A percentile compares a stretch with the other conserved stretches of the same genome.
These are phyloP conservation scores for Taphrina populina DNA, from an alignment of 1,139 yeast genomes.

Conservation along the genomic window DNA sequence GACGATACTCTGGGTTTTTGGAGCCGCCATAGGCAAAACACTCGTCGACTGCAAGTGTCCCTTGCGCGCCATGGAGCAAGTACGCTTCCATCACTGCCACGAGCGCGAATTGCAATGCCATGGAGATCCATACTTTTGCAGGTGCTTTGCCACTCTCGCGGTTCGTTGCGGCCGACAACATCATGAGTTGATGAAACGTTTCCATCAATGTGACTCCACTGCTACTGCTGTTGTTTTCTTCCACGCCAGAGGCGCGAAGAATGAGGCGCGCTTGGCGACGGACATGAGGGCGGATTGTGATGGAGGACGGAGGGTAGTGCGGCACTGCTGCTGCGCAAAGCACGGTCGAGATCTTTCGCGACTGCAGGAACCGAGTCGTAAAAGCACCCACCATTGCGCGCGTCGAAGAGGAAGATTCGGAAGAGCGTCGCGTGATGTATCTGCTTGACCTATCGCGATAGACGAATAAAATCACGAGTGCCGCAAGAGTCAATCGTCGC, in stretches of 20 bases:
- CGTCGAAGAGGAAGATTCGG: no score
- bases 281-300: not conserved
- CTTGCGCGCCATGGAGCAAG: conserved; percentile 7
- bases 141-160: no score
- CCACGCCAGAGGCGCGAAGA: no score
- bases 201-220: no score
- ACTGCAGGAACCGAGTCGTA: not conserved
- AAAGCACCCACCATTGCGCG: not conserved
- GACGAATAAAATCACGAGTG: conserved; percentile 22
- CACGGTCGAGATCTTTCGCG: not conserved
- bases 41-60: conserved; percentile 2
- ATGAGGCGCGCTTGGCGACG: no score
- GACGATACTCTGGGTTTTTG: not conserved
- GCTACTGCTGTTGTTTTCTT: no score
- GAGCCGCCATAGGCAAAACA: conserved; percentile 17
- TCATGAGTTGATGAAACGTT: no score
- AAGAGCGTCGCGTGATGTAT: conserved; percentile 17
- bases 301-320: no score
- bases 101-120: conserved; percentile 16
- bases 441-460: conserved; percentile 14
- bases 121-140: conserved; percentile 22
- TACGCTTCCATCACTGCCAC: conserved; percentile 19
- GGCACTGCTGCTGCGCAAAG: not conserved
- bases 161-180: no score
- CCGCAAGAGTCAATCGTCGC: conserved; percentile 17